Evolutionary conservation across 1,284 basidiomycete species (phyloP).

Genomic region (Malassezia psittaci): DNA sequence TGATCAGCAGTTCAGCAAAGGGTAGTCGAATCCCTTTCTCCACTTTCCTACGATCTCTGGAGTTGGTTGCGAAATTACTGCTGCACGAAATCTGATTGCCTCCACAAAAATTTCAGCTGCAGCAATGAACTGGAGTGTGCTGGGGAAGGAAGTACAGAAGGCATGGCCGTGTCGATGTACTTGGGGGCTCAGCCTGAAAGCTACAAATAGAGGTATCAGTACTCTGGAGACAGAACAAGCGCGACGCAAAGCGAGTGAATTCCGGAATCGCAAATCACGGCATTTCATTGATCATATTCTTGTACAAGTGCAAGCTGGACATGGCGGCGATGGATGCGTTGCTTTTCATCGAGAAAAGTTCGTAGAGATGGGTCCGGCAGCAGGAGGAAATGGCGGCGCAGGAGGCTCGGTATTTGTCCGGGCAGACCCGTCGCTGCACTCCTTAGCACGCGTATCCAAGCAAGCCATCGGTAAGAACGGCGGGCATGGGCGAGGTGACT

Average conservation of each 20-base stretch:
- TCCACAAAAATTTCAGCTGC: too few species aligned
- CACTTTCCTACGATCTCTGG: too few species aligned
- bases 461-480: conserved; percentile 31
- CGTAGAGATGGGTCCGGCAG: conserved; percentile 42
- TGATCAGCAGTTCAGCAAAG: too few species aligned
- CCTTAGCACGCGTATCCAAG: conserved; percentile 31
- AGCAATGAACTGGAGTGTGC: too few species aligned
- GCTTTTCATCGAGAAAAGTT: conserved; percentile 46
- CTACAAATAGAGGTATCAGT: too few species aligned
- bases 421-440: conserved; percentile 26
- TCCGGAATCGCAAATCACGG: conserved; percentile 28
- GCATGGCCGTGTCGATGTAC: too few species aligned
- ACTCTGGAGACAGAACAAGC: not conserved
- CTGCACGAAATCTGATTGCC: too few species aligned
- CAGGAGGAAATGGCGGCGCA: conserved; percentile 40
- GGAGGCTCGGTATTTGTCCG: conserved; percentile 40
- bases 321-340: conserved; percentile 46
- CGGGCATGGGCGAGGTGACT: conserved; percentile 39
- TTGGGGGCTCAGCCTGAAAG: too few species aligned
- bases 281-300: conserved; percentile 39
- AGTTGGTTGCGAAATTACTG: too few species aligned
- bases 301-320: conserved; percentile 30
- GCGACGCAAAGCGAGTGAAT: conserved; percentile 3
- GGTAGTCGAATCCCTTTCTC: too few species aligned
- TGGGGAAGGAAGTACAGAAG: too few species aligned